Percentiles rank a stretch among this genome's conserved stretches.
Evolutionary conservation across 2,329 filamentous ascomycete species (phyloP).

Genomic region (Orbilia quercus): DNA sequence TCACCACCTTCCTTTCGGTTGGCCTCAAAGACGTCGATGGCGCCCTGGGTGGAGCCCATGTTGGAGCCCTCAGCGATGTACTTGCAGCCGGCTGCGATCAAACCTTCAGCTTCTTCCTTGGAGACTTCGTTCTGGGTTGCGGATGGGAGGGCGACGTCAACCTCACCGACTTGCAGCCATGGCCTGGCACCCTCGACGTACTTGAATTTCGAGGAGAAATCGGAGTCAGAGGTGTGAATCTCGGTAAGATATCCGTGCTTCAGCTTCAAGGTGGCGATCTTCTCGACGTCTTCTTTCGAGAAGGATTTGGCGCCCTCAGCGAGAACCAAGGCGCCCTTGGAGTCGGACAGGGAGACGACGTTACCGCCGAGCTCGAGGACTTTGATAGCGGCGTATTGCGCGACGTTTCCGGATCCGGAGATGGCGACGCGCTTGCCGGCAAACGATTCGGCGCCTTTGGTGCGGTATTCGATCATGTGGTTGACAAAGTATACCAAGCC

Average conservation of each 20-base stretch:
- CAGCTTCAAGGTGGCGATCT: slow-evolving; percentile 87
- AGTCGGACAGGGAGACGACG: slow-evolving; percentile 93
- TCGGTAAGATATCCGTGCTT: slow-evolving; percentile 83
- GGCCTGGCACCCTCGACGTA: slow-evolving; percentile 89
- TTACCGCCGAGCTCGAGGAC: slow-evolving; percentile 93
- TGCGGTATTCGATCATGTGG: slow-evolving; percentile 92
- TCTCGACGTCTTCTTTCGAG: slow-evolving; percentile 79
- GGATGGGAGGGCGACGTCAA: slow-evolving; percentile 90
- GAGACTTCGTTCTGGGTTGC: slow-evolving; percentile 98
- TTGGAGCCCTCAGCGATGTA: slow-evolving; percentile 97
- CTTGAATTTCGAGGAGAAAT: slow-evolving; percentile 75
- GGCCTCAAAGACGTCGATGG: slow-evolving; percentile 91
- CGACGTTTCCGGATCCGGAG: slow-evolving; percentile 96
- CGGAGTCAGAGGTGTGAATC: slow-evolving; percentile 69
- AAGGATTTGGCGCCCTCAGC: slow-evolving; percentile 77
- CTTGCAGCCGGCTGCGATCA: slow-evolving; percentile 79
- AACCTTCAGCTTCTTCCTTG: slow-evolving; percentile 84
- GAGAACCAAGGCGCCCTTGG: slow-evolving; percentile 79
- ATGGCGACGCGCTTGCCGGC: slow-evolving; percentile 92
- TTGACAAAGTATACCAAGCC: slow-evolving; percentile 96
- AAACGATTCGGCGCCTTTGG: slow-evolving; percentile 81
- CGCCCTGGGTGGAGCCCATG: slow-evolving; percentile 98
- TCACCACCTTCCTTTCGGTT: slow-evolving; percentile 74
- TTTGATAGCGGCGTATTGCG: slow-evolving; percentile 96
- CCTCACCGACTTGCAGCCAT: slow-evolving; percentile 87